phyloP scores from a whole-genome alignment of 768 basidiomycete genomes.

The Termitomyces sp. region DNA sequence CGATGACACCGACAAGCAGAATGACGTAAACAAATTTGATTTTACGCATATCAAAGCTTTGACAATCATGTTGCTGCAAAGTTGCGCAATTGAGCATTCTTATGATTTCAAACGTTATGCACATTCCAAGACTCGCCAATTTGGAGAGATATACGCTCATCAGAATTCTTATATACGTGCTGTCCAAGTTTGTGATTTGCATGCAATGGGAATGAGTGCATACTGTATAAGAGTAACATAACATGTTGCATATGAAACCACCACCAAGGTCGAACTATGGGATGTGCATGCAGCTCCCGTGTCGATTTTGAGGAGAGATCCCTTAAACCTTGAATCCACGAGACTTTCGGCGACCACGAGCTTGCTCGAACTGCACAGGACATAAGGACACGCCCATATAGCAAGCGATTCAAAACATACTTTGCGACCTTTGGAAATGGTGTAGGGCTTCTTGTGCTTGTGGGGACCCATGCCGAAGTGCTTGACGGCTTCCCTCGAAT shows the following conservation, averaged over 20 bases:
- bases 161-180: constrained; percentile 5
- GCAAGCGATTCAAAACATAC: constrained; percentile 25
- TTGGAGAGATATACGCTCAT: not conserved
- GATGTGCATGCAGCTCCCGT: constrained; percentile 12
- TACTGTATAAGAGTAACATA: constrained; percentile 20
- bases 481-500: constrained; percentile 89
- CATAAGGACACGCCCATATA: constrained; percentile 2
- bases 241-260: constrained; percentile 33
- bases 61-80: too few species aligned
- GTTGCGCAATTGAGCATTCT: too few species aligned
- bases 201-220: constrained; percentile 21
- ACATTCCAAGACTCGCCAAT: not conserved
- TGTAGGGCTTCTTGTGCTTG: constrained; percentile 98
- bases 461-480: constrained; percentile 99
- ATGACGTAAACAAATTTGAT: not conserved
- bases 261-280: constrained; percentile 20
- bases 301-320: constrained; percentile 21
- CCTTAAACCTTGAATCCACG: constrained; percentile 92
- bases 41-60: too few species aligned
- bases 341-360: constrained; percentile 97
- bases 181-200: constrained; percentile 10
- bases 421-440: constrained; percentile 95
- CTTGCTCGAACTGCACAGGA: constrained; percentile 78
- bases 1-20: too few species aligned
- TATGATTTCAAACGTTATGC: not conserved